Evolutionary conservation across 129 eudicot species (phyloP).

Genomic region (Pittosporum tobira): DNA sequence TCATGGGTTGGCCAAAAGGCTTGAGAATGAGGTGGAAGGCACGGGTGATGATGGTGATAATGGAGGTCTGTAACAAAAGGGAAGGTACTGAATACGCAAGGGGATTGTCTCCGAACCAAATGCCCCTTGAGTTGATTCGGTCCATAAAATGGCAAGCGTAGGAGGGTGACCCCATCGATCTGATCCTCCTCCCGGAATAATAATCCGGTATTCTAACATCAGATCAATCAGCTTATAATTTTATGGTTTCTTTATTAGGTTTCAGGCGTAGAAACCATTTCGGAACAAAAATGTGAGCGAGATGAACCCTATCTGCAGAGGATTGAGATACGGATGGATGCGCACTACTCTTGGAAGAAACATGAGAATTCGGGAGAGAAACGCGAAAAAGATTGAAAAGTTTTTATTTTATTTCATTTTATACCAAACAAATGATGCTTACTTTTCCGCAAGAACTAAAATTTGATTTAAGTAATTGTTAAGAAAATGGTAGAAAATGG

Average conservation of each 20-base stretch:
- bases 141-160: conserved; percentile 16
- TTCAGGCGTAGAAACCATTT: neutral
- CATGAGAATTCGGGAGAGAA: neutral
- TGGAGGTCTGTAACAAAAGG: conserved; percentile 31
- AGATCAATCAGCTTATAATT: neutral
- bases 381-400: neutral
- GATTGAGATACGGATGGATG: conserved; percentile 14
- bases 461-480: too few species aligned
- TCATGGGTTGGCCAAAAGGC: conserved; percentile 44
- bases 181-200: neutral
- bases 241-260: neutral
- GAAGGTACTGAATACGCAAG: conserved; percentile 25
- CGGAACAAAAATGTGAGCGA: neutral
- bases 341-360: conserved; percentile 10
- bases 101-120: conserved; percentile 29
- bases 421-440: too few species aligned
- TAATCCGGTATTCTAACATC: conserved; percentile 5
- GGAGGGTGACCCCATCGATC: conserved; percentile 5
- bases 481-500: too few species aligned
- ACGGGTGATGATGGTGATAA: conserved; percentile 25
- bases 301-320: conserved; percentile 9
- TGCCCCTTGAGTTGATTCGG: conserved; percentile 23
- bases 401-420: neutral
- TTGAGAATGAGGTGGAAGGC: conserved; percentile 25
- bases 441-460: too few species aligned